Conservation (phyloP, 2,329 filamentous ascomycete species). For the Colletotrichum sp. region DNA sequence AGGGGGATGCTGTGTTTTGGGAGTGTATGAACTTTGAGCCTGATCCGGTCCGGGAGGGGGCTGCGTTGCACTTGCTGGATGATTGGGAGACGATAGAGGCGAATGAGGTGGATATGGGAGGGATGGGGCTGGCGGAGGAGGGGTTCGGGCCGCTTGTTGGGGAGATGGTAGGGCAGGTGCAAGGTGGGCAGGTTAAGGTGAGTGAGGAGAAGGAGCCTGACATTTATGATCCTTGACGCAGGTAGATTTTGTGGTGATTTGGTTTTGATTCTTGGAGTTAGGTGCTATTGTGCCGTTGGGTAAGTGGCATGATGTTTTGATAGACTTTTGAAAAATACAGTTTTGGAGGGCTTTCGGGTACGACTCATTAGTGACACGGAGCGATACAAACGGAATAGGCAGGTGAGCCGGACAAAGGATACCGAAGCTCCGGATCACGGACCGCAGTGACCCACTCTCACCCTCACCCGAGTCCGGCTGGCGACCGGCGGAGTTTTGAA, state of each 20-base stretch:
- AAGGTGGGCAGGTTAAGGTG: neutral
- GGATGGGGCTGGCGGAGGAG: neutral
- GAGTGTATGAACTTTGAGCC: slow-evolving; percentile 24
- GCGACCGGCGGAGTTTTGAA: neutral
- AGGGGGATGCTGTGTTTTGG: slow-evolving; percentile 28
- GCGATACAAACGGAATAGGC: neutral
- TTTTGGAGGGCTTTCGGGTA: neutral
- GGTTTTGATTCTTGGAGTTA: neutral
- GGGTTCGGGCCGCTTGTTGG: neutral
- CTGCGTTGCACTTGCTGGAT: neutral
- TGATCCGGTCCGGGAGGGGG: neutral
- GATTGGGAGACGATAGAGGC: neutral
- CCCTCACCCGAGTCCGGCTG: neutral
- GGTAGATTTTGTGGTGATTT: neutral
- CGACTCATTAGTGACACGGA: neutral
- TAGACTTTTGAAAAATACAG: neutral
- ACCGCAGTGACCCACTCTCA: neutral
- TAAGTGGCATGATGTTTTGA: accelerated
- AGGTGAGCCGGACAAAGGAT: neutral
- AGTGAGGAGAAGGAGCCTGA: neutral
- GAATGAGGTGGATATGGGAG: neutral
- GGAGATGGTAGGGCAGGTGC: neutral
- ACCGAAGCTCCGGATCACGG: neutral
- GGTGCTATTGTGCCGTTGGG: neutral
- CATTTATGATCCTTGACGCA: neutral